Conservation (phyloP, 345 rosid species). For the Xanthoceras sorbifolium region DNA sequence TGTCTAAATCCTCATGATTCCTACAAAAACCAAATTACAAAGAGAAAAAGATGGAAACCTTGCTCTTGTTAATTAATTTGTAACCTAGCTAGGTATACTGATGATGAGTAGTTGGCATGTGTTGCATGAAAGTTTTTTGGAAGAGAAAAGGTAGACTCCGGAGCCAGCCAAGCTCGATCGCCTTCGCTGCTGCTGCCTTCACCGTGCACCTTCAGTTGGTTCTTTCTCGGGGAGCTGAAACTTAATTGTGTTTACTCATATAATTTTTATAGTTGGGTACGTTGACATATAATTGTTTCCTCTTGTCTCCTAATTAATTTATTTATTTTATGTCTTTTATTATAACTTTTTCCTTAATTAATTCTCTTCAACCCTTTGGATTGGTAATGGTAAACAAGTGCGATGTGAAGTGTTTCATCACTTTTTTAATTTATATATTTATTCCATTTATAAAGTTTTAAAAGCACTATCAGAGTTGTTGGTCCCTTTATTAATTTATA, state of each 20-base stretch:
- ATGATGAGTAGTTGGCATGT: constrained; percentile 19
- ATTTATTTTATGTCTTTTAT: constrained; percentile 10
- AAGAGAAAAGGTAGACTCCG: not conserved
- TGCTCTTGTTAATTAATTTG: not conserved
- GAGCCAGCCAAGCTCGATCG: constrained; percentile 4
- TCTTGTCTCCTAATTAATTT: constrained; percentile 5
- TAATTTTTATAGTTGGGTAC: constrained; percentile 20
- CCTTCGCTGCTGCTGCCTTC: not conserved
- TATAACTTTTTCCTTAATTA: constrained; percentile 6
- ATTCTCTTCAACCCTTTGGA: not conserved
- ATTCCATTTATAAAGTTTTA: constrained; percentile 10
- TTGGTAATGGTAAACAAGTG: constrained; percentile 20
- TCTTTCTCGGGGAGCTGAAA: constrained; percentile 26
- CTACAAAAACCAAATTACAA: not conserved
- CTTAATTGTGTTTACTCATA: not conserved
- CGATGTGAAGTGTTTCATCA: constrained; percentile 10
- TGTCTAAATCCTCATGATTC: constrained; percentile 6
- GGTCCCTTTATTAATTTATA: constrained; percentile 6
- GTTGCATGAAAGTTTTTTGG: constrained; percentile 29
- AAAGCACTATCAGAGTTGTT: constrained; percentile 14
- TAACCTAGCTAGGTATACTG: not conserved
- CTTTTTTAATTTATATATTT: constrained; percentile 4
- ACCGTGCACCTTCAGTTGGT: constrained; percentile 21
- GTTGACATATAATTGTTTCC: constrained; percentile 21
- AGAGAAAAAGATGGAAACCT: too few relatives aligned